A percentile compares a stretch with the other conserved stretches of the same genome.
phyloP scores from a whole-genome alignment of 768 basidiomycete species.

The Lactarius quietus region DNA sequence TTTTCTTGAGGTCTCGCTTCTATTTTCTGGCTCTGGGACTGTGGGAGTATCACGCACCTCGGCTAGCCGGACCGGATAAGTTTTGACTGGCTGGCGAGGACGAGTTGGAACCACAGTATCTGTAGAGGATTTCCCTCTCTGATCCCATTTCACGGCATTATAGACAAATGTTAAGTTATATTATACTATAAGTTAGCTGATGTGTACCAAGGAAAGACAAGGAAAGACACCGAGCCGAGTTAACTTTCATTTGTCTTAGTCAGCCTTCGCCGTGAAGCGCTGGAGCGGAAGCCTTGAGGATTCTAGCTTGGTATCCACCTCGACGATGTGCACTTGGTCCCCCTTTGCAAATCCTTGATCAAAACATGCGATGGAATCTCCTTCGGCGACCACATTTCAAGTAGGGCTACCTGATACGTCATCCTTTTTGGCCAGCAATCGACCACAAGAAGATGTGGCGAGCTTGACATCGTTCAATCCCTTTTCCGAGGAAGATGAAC shows the following conservation, averaged over 20 bases:
- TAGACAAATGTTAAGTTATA: neutral
- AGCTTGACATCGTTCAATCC: slow-evolving; percentile 86
- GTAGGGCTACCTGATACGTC: slow-evolving; percentile 40
- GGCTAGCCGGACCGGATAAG: no score
- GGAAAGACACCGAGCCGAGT: no score
- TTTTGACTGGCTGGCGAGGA: neutral
- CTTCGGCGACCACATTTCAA: slow-evolving; percentile 17
- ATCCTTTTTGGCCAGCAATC: slow-evolving; percentile 61
- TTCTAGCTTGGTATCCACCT: neutral
- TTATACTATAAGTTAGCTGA: no score
- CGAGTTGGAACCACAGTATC: neutral
- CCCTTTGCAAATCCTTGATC: slow-evolving; percentile 3
- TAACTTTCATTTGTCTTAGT: neutral
- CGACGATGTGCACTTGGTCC: neutral
- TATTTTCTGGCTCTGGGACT: neutral
- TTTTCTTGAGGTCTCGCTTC: slow-evolving; percentile 18
- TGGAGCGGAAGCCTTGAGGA: neutral
- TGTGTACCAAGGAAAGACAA: no score
- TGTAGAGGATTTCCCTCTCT: neutral
- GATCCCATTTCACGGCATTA: neutral
- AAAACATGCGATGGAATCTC: slow-evolving; percentile 20
- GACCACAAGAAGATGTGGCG: slow-evolving; percentile 55
- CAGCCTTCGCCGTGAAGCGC: neutral
- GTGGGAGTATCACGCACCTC: no score
- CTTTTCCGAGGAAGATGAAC: slow-evolving; percentile 90